Conservation (phyloP, 1,284 basidiomycete genomes). For the Ustilago nuda region DNA sequence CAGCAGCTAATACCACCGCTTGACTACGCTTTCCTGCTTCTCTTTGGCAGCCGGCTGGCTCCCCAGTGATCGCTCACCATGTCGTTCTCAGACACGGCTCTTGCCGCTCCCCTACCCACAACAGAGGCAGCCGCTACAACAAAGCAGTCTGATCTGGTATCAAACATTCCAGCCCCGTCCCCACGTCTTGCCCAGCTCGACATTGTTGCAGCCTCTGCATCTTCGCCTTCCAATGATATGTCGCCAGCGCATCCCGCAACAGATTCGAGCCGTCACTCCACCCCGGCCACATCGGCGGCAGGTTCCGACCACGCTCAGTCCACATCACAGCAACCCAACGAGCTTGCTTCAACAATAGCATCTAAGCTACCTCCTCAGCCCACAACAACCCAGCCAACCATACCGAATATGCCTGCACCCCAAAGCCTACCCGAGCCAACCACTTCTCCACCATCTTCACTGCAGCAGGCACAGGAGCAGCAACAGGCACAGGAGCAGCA, state of each 20-base stretch:
- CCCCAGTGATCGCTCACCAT: constrained; percentile 12
- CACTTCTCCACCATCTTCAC: constrained; percentile 7
- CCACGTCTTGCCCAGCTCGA: constrained; percentile 26
- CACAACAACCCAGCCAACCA: neutral
- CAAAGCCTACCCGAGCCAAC: neutral
- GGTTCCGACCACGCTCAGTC: constrained; percentile 35
- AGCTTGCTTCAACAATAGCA: neutral
- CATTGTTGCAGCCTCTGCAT: constrained; percentile 21
- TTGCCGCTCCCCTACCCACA: constrained; percentile 7
- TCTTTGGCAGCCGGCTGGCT: neutral
- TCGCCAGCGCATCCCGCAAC: constrained; percentile 29
- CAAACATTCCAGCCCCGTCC: constrained; percentile 1
- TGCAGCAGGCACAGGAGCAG: too few relatives aligned
- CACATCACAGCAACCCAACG: constrained; percentile 2
- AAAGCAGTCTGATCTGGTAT: neutral
- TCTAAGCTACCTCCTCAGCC: neutral
- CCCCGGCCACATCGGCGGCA: constrained; percentile 47
- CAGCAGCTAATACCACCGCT: neutral
- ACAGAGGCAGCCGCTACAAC: neutral
- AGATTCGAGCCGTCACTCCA: constrained; percentile 48
- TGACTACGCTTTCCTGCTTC: neutral
- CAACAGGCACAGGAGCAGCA: neutral
- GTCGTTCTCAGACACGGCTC: constrained; percentile 19
- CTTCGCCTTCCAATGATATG: constrained; percentile 31
- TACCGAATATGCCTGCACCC: neutral